Conservation (phyloP, 1,284 basidiomycete genomes). For the Cryptococcus sp. region DNA sequence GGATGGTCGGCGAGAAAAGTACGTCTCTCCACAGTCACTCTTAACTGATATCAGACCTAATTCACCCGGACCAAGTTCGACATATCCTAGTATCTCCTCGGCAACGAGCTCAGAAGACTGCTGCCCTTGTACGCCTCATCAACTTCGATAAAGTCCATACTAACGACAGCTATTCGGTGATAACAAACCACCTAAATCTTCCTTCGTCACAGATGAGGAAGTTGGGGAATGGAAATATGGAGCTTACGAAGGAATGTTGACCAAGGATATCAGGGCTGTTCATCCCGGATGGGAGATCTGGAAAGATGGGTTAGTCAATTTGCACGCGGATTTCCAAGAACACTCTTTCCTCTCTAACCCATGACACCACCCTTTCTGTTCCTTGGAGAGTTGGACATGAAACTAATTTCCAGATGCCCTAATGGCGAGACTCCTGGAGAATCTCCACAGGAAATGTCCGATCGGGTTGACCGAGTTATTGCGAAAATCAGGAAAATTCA, state of each 20-base stretch:
- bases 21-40: conserved; percentile 40
- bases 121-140: conserved; percentile 55
- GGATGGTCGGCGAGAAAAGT: conserved; percentile 73
- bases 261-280: conserved; percentile 65
- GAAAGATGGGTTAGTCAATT: conserved; percentile 62
- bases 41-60: conserved; percentile 55
- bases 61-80: conserved; percentile 75
- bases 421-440: conserved; percentile 63
- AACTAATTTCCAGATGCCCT: conserved; percentile 60
- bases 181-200: conserved; percentile 27
- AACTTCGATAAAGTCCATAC: conserved; percentile 49
- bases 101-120: conserved; percentile 75
- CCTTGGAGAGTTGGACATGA: no score
- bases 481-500: conserved; percentile 71
- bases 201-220: conserved; percentile 38
- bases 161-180: conserved; percentile 49
- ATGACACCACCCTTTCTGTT: no score
- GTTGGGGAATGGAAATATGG: conserved; percentile 82
- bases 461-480: conserved; percentile 72
- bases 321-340: neutral
- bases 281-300: conserved; percentile 74
- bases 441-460: conserved; percentile 69
- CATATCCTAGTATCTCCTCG: conserved; percentile 78
- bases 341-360: neutral
- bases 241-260: conserved; percentile 75